Conservation (phyloP, 2,329 filamentous ascomycete genomes). For the Stagonosporopsis cucurbitacearum region DNA sequence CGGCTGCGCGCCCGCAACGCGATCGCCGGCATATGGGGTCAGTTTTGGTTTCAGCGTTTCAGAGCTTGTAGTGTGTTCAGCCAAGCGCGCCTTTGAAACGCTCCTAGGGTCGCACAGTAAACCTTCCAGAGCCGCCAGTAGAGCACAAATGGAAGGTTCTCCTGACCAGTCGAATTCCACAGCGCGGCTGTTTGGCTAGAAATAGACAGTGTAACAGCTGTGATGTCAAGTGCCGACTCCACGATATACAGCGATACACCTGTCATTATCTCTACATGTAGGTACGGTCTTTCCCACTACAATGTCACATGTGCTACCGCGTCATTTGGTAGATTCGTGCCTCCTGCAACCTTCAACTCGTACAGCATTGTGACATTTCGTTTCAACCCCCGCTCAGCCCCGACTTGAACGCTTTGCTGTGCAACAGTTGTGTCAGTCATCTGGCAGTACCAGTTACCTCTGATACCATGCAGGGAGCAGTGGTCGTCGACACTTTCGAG, state of each 20-base stretch:
- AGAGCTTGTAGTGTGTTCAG: slow-evolving; percentile 25
- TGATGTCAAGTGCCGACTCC: neutral
- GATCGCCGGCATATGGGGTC: neutral
- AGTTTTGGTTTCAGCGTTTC: slow-evolving; percentile 35
- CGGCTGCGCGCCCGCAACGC: slow-evolving; percentile 11
- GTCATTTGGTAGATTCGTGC: slow-evolving; percentile 6
- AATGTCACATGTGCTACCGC: neutral
- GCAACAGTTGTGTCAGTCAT: neutral
- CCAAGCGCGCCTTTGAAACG: slow-evolving; percentile 38
- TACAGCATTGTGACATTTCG: slow-evolving; percentile 7
- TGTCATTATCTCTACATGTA: slow-evolving; percentile 7
- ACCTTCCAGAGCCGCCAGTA: slow-evolving; percentile 17
- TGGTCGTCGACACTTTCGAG: neutral
- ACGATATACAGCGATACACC: neutral
- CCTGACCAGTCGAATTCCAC: slow-evolving; percentile 2
- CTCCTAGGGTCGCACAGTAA: slow-evolving; percentile 17
- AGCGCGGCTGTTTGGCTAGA: slow-evolving; percentile 2
- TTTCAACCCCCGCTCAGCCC: slow-evolving; percentile 8
- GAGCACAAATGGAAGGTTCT: slow-evolving; percentile 6
- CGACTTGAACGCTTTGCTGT: neutral
- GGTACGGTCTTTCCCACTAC: neutral
- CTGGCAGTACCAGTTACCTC: neutral
- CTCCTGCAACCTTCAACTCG: slow-evolving; percentile 7
- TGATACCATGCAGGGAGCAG: neutral
- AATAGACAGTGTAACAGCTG: neutral